phyloP scores from a whole-genome alignment of 2,329 filamentous ascomycete genomes.

The Bipolaris gigantea region DNA sequence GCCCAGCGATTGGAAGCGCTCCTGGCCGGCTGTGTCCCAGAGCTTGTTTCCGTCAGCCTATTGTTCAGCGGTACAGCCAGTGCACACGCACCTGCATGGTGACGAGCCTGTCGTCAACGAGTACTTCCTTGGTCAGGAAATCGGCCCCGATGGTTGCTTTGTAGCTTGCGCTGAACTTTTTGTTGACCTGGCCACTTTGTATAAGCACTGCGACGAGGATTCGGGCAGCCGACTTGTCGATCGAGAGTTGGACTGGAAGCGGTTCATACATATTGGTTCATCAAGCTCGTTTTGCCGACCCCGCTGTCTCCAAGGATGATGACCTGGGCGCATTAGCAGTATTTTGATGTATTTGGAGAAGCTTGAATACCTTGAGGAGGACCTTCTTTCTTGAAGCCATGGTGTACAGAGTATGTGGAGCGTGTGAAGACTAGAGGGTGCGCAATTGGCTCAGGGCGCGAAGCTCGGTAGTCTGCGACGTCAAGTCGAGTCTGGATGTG shows the following conservation, averaged over 20 bases:
- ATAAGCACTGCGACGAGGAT: constrained; percentile 10
- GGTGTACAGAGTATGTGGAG: constrained; percentile 12
- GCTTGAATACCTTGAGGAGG: constrained; percentile 71
- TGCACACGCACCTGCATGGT: constrained; percentile 83
- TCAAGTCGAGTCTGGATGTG: constrained; percentile 4
- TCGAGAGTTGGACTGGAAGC: background rate
- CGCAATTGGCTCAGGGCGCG: constrained; percentile 9
- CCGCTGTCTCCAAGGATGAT: constrained; percentile 99
- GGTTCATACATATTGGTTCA: constrained; percentile 98
- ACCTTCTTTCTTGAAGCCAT: constrained; percentile 71
- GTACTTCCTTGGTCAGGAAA: constrained; percentile 95
- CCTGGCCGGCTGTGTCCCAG: constrained; percentile 97
- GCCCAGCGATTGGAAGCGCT: constrained; percentile 94
- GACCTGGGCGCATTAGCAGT: constrained; percentile 61
- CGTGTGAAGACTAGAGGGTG: constrained; percentile 4
- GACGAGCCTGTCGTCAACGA: constrained; percentile 94
- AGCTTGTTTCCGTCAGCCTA: constrained; percentile 61
- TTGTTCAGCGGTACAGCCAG: constrained; percentile 4
- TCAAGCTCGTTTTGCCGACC: constrained; percentile 98
- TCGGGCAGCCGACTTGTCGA: background rate
- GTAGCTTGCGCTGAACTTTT: constrained; percentile 99
- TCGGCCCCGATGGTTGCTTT: constrained; percentile 99
- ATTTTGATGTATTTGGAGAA: background rate
- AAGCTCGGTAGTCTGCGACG: constrained; percentile 7
- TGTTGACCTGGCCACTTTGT: constrained; percentile 78